Conservation (phyloP, 805 yeast species). For the Saccharomycodes ludwigii region DNA sequence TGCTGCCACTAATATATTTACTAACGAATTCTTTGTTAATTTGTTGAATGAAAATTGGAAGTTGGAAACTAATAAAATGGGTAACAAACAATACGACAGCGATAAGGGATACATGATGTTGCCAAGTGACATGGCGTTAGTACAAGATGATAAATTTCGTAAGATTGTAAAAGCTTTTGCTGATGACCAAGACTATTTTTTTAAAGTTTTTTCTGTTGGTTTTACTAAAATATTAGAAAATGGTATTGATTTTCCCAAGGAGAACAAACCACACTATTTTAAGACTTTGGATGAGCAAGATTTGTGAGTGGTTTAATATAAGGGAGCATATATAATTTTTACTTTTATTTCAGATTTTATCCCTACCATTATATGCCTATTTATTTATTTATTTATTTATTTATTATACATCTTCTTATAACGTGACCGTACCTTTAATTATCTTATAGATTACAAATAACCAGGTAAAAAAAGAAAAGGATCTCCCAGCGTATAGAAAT, state of each 20-base stretch:
- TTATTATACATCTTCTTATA: no score
- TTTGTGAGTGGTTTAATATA: no score
- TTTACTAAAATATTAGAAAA: constrained; percentile 64
- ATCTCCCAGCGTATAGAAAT: no score
- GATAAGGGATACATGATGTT: constrained; percentile 72
- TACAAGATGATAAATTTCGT: constrained; percentile 47
- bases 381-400: constrained; percentile 1
- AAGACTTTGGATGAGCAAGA: constrained; percentile 64
- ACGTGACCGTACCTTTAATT: no score
- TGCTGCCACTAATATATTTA: constrained; percentile 59
- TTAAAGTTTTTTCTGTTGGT: constrained; percentile 50
- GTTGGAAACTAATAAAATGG: constrained; percentile 43
- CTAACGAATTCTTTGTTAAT: constrained; percentile 58
- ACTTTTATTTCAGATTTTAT: neutral
- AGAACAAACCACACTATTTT: constrained; percentile 33
- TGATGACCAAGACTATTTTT: constrained; percentile 47
- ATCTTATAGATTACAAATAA: no score
- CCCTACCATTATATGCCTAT: no score
- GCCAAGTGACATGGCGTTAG: constrained; percentile 63
- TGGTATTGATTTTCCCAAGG: constrained; percentile 55
- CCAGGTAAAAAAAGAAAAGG: no score
- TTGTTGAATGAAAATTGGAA: constrained; percentile 44
- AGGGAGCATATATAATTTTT: neutral
- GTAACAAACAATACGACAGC: constrained; percentile 52
- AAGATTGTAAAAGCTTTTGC: constrained; percentile 60